These are phyloP conservation scores for Ogataea populi-albae DNA, from an alignment of 805 yeast genomes.

Conservation along the genomic window DNA sequence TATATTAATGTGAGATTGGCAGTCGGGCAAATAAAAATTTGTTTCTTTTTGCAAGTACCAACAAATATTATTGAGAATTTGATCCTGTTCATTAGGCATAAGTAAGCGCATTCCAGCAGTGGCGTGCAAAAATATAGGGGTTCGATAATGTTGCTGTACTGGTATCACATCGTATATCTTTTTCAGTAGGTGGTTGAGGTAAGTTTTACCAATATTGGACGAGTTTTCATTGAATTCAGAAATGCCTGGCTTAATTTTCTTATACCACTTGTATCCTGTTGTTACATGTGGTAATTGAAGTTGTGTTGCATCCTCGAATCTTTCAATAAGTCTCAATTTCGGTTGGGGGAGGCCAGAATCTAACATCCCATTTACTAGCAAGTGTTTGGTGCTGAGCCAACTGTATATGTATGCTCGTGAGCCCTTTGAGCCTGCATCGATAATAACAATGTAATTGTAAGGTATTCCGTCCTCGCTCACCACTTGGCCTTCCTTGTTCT, in stretches of 20 bases:
- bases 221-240: constrained; percentile 48
- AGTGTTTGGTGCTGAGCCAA: constrained; percentile 43
- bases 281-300: constrained; percentile 19
- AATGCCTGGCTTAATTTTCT: constrained; percentile 56
- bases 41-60: constrained; percentile 44
- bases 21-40: constrained; percentile 58
- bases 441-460: constrained; percentile 56
- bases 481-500: constrained; percentile 24
- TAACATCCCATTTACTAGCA: constrained; percentile 20
- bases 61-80: constrained; percentile 48
- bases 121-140: constrained; percentile 68
- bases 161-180: constrained; percentile 55
- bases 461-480: constrained; percentile 44
- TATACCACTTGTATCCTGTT: constrained; percentile 45
- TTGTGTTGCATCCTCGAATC: constrained; percentile 7
- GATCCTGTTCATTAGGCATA: constrained; percentile 44
- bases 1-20: constrained; percentile 54
- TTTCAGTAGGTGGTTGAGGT: constrained; percentile 46
- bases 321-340: constrained; percentile 5
- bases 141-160: constrained; percentile 53
- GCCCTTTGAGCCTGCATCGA: constrained; percentile 68
- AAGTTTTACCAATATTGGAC: constrained; percentile 49
- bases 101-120: constrained; percentile 67
- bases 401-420: constrained; percentile 59
- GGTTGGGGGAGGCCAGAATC: constrained; percentile 1